phyloP scores from a whole-genome alignment of 2,329 filamentous ascomycete species.

The Diplodia scrobiculata region DNA sequence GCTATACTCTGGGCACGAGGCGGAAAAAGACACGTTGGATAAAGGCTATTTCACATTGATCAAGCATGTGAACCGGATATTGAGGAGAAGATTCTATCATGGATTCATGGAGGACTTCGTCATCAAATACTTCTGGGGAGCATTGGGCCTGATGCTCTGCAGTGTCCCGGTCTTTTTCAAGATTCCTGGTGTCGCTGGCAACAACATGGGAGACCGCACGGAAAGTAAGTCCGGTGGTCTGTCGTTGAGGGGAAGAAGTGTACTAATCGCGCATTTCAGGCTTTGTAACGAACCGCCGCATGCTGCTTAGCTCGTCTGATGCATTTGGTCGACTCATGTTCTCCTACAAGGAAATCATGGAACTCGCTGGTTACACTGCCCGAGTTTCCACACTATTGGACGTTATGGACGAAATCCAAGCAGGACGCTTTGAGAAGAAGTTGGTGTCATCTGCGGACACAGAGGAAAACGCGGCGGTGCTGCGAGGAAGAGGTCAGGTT shows the following conservation, averaged over 20 bases:
- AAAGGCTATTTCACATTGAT: constrained; percentile 99
- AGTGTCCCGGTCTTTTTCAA: constrained; percentile 96
- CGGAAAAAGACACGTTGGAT: constrained; percentile 93
- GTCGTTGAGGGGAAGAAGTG: not conserved
- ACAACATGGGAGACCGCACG: constrained; percentile 68
- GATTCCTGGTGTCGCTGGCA: constrained; percentile 63
- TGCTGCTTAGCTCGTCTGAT: constrained; percentile 90
- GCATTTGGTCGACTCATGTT: constrained; percentile 97
- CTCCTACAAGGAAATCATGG: constrained; percentile 95
- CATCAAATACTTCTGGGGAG: constrained; percentile 99
- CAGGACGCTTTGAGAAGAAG: constrained; percentile 93
- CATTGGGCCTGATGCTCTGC: constrained; percentile 85
- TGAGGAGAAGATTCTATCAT: constrained; percentile 88
- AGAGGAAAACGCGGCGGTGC: constrained; percentile 77
- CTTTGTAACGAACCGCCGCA: constrained; percentile 90
- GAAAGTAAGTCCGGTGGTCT: constrained; percentile 53
- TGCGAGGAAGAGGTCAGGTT: constrained; percentile 78
- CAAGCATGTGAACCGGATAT: constrained; percentile 96
- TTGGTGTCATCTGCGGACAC: constrained; percentile 85
- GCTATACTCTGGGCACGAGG: constrained; percentile 85
- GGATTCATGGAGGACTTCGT: constrained; percentile 99
- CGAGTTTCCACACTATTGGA: constrained; percentile 86
- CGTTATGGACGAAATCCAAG: constrained; percentile 90
- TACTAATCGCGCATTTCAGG: constrained; percentile 47
- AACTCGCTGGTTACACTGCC: constrained; percentile 92